Percentiles rank a stretch among this genome's conserved stretches.
phyloP scores from a whole-genome alignment of 768 basidiomycete species.

The Phanerochaete sordida region DNA sequence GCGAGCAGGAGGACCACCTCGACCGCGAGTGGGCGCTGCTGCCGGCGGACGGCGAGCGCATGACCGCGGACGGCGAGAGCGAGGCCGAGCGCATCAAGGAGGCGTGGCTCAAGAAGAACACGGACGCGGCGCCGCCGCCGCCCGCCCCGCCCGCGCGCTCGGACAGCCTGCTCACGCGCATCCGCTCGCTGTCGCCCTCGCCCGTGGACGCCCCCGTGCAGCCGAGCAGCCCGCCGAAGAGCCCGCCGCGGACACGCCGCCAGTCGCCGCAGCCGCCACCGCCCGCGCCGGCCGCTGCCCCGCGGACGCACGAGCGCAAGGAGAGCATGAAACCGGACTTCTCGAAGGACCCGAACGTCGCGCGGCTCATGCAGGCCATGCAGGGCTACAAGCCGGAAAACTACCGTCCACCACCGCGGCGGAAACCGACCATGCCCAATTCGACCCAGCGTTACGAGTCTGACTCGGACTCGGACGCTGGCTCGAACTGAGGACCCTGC shows the following conservation, averaged over 20 bases:
- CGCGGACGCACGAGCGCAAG: neutral
- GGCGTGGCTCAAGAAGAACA: slow-evolving; percentile 15
- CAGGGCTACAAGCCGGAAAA: slow-evolving; percentile 4
- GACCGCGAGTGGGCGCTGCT: slow-evolving; percentile 9
- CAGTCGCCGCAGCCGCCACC: neutral
- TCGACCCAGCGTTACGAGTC: neutral
- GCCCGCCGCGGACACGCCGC: neutral
- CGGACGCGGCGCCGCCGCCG: neutral
- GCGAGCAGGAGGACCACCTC: slow-evolving; percentile 15
- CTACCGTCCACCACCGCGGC: neutral
- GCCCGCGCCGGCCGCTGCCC: neutral
- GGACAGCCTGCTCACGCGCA: too few relatives aligned
- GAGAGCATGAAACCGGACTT: neutral
- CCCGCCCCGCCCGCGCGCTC: neutral
- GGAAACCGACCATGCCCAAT: neutral
- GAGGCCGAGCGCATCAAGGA: slow-evolving; percentile 15
- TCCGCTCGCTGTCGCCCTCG: too few relatives aligned
- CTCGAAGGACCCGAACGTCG: neutral
- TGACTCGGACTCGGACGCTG: neutral
- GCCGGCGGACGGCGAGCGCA: neutral
- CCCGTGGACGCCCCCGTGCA: too few relatives aligned
- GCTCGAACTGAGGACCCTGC: neutral
- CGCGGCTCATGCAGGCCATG: slow-evolving; percentile 6
- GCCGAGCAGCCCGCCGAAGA: neutral
- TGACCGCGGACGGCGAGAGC: slow-evolving; percentile 9